Evolutionary conservation across 257 asterid genomes (phyloP).

Genomic region (Jaltomata sinuosa): DNA sequence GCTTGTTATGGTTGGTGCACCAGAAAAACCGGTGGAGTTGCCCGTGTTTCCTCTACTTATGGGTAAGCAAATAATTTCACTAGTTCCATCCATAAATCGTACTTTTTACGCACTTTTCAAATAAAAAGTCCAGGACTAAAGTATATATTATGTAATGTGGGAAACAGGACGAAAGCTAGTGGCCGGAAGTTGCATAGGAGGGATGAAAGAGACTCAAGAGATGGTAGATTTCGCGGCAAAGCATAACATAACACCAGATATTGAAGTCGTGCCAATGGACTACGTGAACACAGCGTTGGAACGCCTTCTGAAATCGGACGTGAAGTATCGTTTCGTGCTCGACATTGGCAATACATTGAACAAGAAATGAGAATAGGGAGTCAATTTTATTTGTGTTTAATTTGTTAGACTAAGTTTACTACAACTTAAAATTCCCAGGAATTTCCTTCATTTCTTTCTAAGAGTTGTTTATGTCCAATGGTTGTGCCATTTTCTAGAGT

Average conservation of each 20-base stretch:
- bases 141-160: neutral
- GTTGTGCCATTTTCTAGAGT: no score
- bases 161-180: slow-evolving; percentile 9
- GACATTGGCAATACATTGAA: slow-evolving; percentile 14
- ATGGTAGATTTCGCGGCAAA: slow-evolving; percentile 15
- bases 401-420: no score
- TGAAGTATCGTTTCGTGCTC: slow-evolving; percentile 15
- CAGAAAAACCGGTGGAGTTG: slow-evolving; percentile 47
- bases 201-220: slow-evolving; percentile 21
- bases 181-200: slow-evolving; percentile 16
- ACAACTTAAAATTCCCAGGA: no score
- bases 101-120: neutral
- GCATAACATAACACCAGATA: slow-evolving; percentile 9
- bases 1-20: slow-evolving; percentile 51
- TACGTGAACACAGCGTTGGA: slow-evolving; percentile 14
- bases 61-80: slow-evolving; percentile 11
- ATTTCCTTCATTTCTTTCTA: no score
- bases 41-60: slow-evolving; percentile 27
- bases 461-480: no score
- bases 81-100: neutral
- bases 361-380: neutral
- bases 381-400: no score
- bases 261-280: slow-evolving; percentile 13
- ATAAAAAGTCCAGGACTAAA: neutral
- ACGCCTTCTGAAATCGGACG: slow-evolving; percentile 13